These are phyloP conservation scores for Mycena epipterygia DNA, from an alignment of 768 basidiomycete genomes.

Conservation along the genomic window DNA sequence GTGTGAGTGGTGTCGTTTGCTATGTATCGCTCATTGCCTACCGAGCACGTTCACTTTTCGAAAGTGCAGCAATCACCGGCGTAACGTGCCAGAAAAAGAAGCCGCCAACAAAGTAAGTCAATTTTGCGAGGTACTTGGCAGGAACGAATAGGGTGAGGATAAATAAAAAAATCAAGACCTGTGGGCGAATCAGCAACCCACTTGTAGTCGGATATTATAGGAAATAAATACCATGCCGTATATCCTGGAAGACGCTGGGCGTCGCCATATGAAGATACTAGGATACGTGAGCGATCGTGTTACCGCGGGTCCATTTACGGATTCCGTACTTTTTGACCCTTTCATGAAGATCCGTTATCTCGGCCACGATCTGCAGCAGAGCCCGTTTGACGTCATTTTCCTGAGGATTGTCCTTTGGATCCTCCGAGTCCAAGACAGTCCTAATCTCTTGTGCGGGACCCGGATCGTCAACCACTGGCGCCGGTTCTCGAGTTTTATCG, in stretches of 20 bases:
- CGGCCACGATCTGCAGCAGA: slow-evolving; percentile 56
- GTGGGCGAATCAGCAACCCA: slow-evolving; percentile 25
- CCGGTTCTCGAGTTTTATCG: slow-evolving; percentile 28
- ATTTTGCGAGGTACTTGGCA: slow-evolving; percentile 63
- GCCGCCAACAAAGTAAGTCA: slow-evolving; percentile 60
- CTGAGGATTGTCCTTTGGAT: slow-evolving; percentile 48
- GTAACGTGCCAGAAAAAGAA: slow-evolving; percentile 73
- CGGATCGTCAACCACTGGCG: slow-evolving; percentile 1
- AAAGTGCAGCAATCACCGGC: slow-evolving; percentile 68
- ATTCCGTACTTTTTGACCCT: slow-evolving; percentile 74
- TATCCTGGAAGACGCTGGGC: slow-evolving; percentile 60
- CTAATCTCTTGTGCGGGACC: slow-evolving; percentile 14
- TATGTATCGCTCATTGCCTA: slow-evolving; percentile 37
- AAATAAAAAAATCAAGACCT: slow-evolving; percentile 58
- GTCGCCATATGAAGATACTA: slow-evolving; percentile 80
- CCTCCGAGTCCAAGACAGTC: slow-evolving; percentile 32
- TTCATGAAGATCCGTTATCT: slow-evolving; percentile 74
- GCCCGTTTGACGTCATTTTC: slow-evolving; percentile 59
- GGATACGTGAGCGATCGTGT: slow-evolving; percentile 8
- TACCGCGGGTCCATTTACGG: too few species aligned
- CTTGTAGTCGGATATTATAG: background rate
- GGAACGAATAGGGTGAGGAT: slow-evolving; percentile 61
- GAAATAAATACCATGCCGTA: slow-evolving; percentile 61
- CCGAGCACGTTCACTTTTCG: slow-evolving; percentile 62
- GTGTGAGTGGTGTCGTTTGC: background rate